Percentiles rank a stretch among this genome's conserved stretches.
These are phyloP conservation scores for Diddensiella transvaalensis DNA, from an alignment of 805 yeast genomes.

Conservation along the genomic window DNA sequence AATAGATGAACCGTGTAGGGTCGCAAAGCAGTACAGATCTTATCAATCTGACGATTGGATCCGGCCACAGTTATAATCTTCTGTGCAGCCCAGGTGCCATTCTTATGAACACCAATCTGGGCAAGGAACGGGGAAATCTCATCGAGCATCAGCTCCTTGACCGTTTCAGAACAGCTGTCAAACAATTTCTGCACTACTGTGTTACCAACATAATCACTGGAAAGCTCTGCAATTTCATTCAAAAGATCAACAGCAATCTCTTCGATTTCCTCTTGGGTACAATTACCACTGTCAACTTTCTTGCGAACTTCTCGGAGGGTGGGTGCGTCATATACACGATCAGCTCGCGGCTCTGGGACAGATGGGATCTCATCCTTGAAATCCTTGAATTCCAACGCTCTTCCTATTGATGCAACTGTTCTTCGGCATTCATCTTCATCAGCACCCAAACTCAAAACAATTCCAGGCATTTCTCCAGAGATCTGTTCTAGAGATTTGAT, in stretches of 20 bases:
- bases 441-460: slow-evolving; percentile 36
- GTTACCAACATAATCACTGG: slow-evolving; percentile 92
- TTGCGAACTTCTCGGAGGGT: slow-evolving; percentile 83
- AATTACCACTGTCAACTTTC: slow-evolving; percentile 51
- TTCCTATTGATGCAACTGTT: slow-evolving; percentile 25
- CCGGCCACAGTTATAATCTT: slow-evolving; percentile 78
- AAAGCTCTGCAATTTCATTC: slow-evolving; percentile 82
- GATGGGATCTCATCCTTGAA: slow-evolving; percentile 42
- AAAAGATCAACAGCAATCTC: slow-evolving; percentile 79
- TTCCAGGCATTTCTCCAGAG: slow-evolving; percentile 29
- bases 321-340: slow-evolving; percentile 82
- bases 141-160: slow-evolving; percentile 78
- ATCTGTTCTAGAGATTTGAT: slow-evolving; percentile 24
- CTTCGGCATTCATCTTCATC: slow-evolving; percentile 28
- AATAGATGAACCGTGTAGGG: slow-evolving; percentile 83
- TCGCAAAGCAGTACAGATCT: slow-evolving; percentile 65
- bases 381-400: slow-evolving; percentile 29
- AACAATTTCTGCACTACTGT: slow-evolving; percentile 92
- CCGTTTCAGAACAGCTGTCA: slow-evolving; percentile 60
- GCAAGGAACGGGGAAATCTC: slow-evolving; percentile 76
- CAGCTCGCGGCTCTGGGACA: slow-evolving; percentile 65
- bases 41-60: slow-evolving; percentile 56
- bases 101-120: slow-evolving; percentile 91
- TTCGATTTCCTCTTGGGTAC: slow-evolving; percentile 65
- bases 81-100: slow-evolving; percentile 99